These are phyloP conservation scores for Copromyces sp. DNA, from an alignment of 495 filamentous ascomycete species.

Conservation along the genomic window DNA sequence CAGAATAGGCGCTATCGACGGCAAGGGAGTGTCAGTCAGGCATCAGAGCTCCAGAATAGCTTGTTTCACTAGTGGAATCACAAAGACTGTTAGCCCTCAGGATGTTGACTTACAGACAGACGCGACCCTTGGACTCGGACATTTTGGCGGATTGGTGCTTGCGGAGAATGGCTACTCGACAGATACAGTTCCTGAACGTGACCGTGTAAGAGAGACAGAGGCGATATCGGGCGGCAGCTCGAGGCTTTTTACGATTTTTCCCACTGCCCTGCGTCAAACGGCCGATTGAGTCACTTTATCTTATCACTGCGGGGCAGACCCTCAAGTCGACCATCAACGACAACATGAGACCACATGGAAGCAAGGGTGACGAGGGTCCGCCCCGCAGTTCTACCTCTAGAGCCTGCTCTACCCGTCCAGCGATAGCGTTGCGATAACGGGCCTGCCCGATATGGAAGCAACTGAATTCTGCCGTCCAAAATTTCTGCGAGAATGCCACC, in stretches of 20 bases:
- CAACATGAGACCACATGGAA: background rate
- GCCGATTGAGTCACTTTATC: background rate
- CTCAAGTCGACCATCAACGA: background rate
- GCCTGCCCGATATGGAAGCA: background rate
- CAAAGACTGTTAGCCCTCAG: background rate
- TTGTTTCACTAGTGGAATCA: background rate
- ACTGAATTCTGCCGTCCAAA: constrained; percentile 10
- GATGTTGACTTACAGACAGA: constrained; percentile 32
- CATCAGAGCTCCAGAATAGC: background rate
- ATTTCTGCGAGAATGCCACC: background rate
- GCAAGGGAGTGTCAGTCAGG: constrained; percentile 7
- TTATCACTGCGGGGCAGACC: background rate
- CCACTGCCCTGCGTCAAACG: background rate
- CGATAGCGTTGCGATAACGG: background rate
- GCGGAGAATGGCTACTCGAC: background rate
- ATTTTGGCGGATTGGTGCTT: constrained; percentile 12
- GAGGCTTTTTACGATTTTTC: background rate
- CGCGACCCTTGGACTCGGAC: constrained; percentile 30
- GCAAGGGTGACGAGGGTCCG: background rate
- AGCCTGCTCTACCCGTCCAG: background rate
- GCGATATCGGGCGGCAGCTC: background rate
- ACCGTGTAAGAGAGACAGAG: background rate
- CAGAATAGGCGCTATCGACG: constrained; percentile 34
- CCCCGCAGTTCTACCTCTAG: background rate
- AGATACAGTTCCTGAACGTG: background rate